Percentiles rank a stretch among this genome's conserved stretches.
Conservation (phyloP, 2,329 filamentous ascomycete species). For the Xylaria multiplex region DNA sequence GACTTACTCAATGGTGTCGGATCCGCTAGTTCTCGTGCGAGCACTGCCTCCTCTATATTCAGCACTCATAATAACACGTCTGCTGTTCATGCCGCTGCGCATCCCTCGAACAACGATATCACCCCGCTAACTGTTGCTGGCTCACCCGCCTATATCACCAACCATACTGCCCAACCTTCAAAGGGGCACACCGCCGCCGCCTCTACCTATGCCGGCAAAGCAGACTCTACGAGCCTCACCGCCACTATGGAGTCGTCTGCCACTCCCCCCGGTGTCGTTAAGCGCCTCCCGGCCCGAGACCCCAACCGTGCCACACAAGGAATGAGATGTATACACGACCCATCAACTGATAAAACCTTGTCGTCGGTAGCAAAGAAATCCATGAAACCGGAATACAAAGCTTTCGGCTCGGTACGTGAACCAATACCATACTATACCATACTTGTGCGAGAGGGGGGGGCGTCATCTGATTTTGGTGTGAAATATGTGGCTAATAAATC, state of each 20-base stretch:
- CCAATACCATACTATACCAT: conserved; percentile 50
- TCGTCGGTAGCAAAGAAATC: conserved; percentile 67
- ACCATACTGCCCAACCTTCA: conserved; percentile 58
- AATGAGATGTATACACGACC: conserved; percentile 70
- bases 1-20: conserved; percentile 76
- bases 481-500: conserved; percentile 71
- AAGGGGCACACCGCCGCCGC: conserved; percentile 67
- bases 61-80: conserved; percentile 60
- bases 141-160: conserved; percentile 57
- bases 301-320: conserved; percentile 64
- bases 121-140: conserved; percentile 64
- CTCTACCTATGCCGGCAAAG: conserved; percentile 54
- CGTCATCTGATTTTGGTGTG: conserved; percentile 67
- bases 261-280: conserved; percentile 44
- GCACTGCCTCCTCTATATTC: conserved; percentile 77
- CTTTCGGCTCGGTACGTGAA: conserved; percentile 74
- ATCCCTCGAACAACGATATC: conserved; percentile 56
- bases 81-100: conserved; percentile 55
- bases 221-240: conserved; percentile 49
- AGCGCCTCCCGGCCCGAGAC: conserved; percentile 67
- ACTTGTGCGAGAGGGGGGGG: conserved; percentile 62
- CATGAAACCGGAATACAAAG: conserved; percentile 69
- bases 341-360: conserved; percentile 53
- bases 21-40: conserved; percentile 77
- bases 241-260: conserved; percentile 48